These are phyloP conservation scores for Arctium minus DNA, from an alignment of 129 eudicot species.

Conservation along the genomic window DNA sequence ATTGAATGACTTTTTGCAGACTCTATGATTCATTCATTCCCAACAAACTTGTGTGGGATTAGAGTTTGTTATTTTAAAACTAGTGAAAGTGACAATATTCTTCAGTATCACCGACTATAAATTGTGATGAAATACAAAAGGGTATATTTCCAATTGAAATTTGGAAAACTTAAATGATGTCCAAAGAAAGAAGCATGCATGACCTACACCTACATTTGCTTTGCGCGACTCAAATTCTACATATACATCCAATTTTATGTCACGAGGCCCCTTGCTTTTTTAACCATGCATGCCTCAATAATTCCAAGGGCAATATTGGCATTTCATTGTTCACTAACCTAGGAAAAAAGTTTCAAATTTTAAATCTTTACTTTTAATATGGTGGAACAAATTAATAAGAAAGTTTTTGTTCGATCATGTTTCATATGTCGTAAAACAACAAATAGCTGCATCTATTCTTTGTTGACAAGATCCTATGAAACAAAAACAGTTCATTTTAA, in stretches of 20 bases:
- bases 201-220: conserved; percentile 19
- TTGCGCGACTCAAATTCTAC: conserved; percentile 15
- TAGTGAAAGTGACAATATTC: not conserved
- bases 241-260: conserved; percentile 25
- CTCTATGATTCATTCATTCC: not conserved
- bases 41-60: not conserved
- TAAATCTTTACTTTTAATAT: not conserved
- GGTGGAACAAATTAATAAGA: not conserved
- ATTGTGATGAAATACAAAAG: not conserved
- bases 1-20: too few species aligned
- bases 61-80: not conserved
- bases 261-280: conserved; percentile 22
- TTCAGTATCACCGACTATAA: not conserved
- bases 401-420: not conserved
- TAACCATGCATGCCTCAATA: not conserved
- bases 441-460: not conserved
- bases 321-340: conserved; percentile 4
- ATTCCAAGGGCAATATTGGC: conserved; percentile 10
- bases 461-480: not conserved
- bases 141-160: not conserved
- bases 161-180: not conserved
- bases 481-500: too few species aligned
- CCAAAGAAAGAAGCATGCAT: conserved; percentile 4
- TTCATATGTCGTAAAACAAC: not conserved
- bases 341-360: not conserved